Evolutionary conservation across 805 yeast species (phyloP).

Genomic region (Metschnikowia amazonensis): DNA sequence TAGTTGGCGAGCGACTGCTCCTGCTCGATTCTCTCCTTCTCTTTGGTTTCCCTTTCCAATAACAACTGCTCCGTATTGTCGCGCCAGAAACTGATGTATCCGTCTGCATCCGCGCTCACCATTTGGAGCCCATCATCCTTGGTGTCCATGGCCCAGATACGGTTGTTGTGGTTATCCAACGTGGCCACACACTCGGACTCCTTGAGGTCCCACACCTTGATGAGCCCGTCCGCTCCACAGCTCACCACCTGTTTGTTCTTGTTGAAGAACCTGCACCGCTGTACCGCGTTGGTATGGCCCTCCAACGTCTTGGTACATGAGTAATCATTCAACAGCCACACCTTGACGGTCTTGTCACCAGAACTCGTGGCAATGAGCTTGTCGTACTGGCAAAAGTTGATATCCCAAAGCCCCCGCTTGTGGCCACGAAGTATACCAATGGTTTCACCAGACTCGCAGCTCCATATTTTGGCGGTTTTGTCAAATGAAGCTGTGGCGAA

Average conservation of each 20-base stretch:
- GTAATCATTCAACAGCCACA: conserved; percentile 83
- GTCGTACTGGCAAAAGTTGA: conserved; percentile 76
- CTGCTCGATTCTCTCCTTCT: conserved; percentile 65
- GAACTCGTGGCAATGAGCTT: conserved; percentile 76
- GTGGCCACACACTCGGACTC: conserved; percentile 72
- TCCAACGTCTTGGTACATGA: conserved; percentile 80
- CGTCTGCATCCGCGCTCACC: conserved; percentile 92
- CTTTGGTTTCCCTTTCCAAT: conserved; percentile 47
- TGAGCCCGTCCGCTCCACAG: conserved; percentile 91
- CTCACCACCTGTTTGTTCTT: conserved; percentile 64
- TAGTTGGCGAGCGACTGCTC: conserved; percentile 83
- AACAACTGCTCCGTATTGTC: conserved; percentile 79
- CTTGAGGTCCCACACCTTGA: conserved; percentile 83
- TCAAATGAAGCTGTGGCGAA: conserved; percentile 96
- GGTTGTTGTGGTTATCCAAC: conserved; percentile 84
- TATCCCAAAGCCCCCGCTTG: conserved; percentile 92
- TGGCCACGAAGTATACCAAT: conserved; percentile 85
- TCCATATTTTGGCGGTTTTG: conserved; percentile 88
- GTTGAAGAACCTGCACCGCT: conserved; percentile 69
- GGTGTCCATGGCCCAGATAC: conserved; percentile 86
- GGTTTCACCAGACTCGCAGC: conserved; percentile 78
- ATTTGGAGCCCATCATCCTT: conserved; percentile 64
- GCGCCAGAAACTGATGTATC: conserved; percentile 82
- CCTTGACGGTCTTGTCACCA: conserved; percentile 85
- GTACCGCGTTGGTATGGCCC: conserved; percentile 91